Base-by-base conservation (phyloP, 202 grass and related monocot genomes). In the Brachypodium distachyon region DNA sequence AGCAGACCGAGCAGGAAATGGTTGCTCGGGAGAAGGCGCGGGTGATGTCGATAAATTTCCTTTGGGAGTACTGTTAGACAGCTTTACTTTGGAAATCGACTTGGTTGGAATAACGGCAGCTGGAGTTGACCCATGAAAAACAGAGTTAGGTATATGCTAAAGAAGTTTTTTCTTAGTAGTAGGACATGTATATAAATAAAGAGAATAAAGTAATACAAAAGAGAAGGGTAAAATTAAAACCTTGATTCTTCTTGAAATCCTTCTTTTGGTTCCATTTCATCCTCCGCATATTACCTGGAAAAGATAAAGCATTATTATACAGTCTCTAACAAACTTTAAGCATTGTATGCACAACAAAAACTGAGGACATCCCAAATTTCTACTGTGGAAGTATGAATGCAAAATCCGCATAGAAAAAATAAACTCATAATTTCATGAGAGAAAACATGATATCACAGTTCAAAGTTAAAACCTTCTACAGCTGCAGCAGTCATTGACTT, bases 401-500 rank as follows among this genome's bases (percentile, higher is more conserved):
- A 42, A 60, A 68, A 74, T 43, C 11, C 5, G 58, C 44, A 23
- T 40, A 22, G 27, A 57, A 73, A 74, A 76, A 70, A 61, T 43
- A 65, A 74, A 61, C 50, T 78, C 16, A 23, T 18, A 67, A 34
- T 50, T 78, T 53, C 58, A 44, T 61, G 65, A 72, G 53, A 88
- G 41, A 22, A 63, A 80, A 69, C 61, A 41, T 44, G 70, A 18
- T 76, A 36, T 7, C 73, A 80, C 72, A 82, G 60, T 83, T 72
- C n/a, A 28, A 79, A 69, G 51, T 85, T 76, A 68, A 79, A 51
- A 96, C 96, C 92, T 80, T 99, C 96, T 79, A 96, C 92, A 72
- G 67, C 85, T 47, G 90, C 90, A 59, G 95, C 89, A 84, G 86
- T 79, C 92, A 99, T 96, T 80, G 96, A 91, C 66, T 96, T 93